These are phyloP conservation scores for Pachysandra terminalis DNA, from an alignment of 164 flowering plant genomes.

Conservation along the genomic window DNA sequence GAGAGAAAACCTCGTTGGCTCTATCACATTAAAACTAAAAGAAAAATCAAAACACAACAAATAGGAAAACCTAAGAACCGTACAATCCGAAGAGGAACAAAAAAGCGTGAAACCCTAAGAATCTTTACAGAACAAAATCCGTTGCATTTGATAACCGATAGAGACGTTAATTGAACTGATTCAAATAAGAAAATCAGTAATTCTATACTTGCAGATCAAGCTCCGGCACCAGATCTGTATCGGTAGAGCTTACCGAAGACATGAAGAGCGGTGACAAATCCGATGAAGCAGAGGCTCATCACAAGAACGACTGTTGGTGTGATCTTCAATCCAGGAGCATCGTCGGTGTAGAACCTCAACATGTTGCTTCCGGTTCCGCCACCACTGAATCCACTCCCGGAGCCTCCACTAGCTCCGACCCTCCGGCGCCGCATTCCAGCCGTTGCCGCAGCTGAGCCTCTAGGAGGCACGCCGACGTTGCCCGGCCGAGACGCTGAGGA, in stretches of 20 bases:
- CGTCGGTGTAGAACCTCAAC: conserved; percentile 90
- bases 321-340: conserved; percentile 86
- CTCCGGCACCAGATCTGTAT: conserved; percentile 12
- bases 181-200: background rate
- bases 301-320: conserved; percentile 82
- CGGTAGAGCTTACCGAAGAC: conserved; percentile 1
- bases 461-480: conserved; percentile 14
- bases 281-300: conserved; percentile 63
- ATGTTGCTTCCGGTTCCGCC: conserved; percentile 52
- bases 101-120: background rate
- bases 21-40: background rate
- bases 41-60: background rate
- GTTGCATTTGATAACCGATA: background rate
- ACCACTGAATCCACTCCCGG: conserved; percentile 23
- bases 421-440: conserved; percentile 1
- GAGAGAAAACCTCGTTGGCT: background rate
- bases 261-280: background rate
- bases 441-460: background rate
- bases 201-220: conserved; percentile 21
- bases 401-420: background rate
- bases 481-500: conserved; percentile 54
- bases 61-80: background rate
- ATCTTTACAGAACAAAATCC: conserved; percentile 8
- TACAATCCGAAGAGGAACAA: conserved; percentile 2
- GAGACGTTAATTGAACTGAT: background rate